A percentile compares a stretch with the other conserved stretches of the same genome.
Evolutionary conservation across 2,329 filamentous ascomycete genomes (phyloP).

Genomic region (Daldinia eschscholtzii): DNA sequence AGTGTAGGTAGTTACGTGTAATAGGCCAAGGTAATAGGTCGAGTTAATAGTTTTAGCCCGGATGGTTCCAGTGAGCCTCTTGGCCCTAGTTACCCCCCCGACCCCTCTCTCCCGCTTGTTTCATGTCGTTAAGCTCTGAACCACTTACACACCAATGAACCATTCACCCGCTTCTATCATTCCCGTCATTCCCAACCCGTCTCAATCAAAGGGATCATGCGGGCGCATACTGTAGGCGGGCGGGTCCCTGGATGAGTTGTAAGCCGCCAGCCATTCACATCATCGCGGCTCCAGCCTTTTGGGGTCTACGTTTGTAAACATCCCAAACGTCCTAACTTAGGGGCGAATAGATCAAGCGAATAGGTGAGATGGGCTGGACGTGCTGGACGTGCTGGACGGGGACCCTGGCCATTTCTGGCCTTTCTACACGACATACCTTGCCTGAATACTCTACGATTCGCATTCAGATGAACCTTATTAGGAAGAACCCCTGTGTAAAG

Average conservation of each 20-base stretch:
- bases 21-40: background rate
- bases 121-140: conserved; percentile 47
- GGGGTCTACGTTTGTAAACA: conserved; percentile 44
- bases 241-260: conserved; percentile 41
- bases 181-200: conserved; percentile 39
- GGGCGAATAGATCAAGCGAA: conserved; percentile 36
- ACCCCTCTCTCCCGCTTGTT: conserved; percentile 49
- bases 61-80: too few species aligned
- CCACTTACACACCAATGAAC: conserved; percentile 49
- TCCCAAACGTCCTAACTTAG: conserved; percentile 16
- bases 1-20: conserved; percentile 24
- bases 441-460: conserved; percentile 29
- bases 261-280: conserved; percentile 48
- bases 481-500: conserved; percentile 32
- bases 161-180: conserved; percentile 46
- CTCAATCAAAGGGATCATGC: conserved; percentile 47
- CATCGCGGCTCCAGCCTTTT: conserved; percentile 44
- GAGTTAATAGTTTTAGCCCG: too few species aligned
- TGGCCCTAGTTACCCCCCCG: conserved; percentile 35
- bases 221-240: conserved; percentile 49
- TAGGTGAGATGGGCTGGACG: conserved; percentile 16
- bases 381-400: conserved; percentile 24
- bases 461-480: conserved; percentile 37
- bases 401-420: conserved; percentile 17
- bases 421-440: conserved; percentile 1